Evolutionary conservation across 805 yeast genomes (phyloP), one percentile per base, ranked within the genome.

Genomic region (Candida morakotiae): DNA sequence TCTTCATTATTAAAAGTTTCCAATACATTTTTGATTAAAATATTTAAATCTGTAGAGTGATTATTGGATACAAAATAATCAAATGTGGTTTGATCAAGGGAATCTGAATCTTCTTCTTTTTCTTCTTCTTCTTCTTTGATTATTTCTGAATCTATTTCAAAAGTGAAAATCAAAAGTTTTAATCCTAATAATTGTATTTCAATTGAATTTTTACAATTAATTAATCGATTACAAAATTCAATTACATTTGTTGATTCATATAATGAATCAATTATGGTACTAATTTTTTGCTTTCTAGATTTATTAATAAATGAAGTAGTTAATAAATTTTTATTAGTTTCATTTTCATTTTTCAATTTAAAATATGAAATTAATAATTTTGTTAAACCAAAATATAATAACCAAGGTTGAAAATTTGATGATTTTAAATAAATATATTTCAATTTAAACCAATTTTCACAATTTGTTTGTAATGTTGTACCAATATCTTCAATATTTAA

Each of bases 401-500:
- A 49, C 82, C 82, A 77, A 0, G 64, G 52, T 7, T 41, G 45
- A 29, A 39, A 31, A 21, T 49, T 31, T 10, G 37, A 24, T 4
- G 43, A 31, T 5, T 58, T 45, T 25, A 61, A 43, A 28, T 43
- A 48, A 2, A 62, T 49, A 5, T 56, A 43, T 5, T 38, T 44
- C 9, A 63, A 42, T 6, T 45, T 38, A 32, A 57, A 60, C 67
- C 67, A 58, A 24, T 29, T 19, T 11, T 14, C 7, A 9, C 9
- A 8, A 2, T 22, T 10, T 11, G 5, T 3, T 17, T 23, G 28
- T 6, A 23, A 17, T 13, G 21, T 13, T 5, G 40, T 14, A 13
- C 39, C 40, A 15, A 44, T 21, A 20, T 39, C 44, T 5, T 38
- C 28, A 13, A 20, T 4, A 5, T 32, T 31, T 14, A 39, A 35